Base-by-base conservation (phyloP, 805 yeast genomes). In the Metschnikowia chrysomelidarum region DNA sequence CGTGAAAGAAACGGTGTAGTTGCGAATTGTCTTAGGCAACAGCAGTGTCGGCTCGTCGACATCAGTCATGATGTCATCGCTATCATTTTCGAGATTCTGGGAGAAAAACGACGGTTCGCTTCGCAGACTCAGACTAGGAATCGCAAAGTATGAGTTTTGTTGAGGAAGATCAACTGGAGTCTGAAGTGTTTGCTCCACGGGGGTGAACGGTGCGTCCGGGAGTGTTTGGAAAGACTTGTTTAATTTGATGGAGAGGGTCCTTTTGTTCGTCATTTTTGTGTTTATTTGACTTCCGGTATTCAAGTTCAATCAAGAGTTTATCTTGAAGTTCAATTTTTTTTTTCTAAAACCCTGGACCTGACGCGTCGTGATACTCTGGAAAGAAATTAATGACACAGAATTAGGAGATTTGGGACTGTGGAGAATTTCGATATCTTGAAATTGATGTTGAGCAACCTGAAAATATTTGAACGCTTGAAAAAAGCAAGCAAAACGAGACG, bases 11-110 rank as follows among this genome's bases (percentile, higher is more conserved):
- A 67, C 46, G 14, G 68, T 49, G 39, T 65, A 66, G 32, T 27
- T 33, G 24, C 49, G 41, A 30, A 38, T 32, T 33, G 51, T 54
- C 27, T 51, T 54, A n/a, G 57, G 49, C 9, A 16, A 15, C 21
- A 20, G 20, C 51, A 41, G 17, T 38, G 33, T 37, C 14, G 55
- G 49, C 31, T 62, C 70, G 46, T 64, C 71, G 8, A 53, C 53
- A 34, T 64, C 71, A n/a, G 65, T 62, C 30, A 67, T 49, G 22
- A 67, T 53, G 46, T 67, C 73, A 43, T 67, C 73, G 21, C 64
- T 55, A 43, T 67, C 72, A 39, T 52, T 64, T 41, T 61, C 62
- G 24, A 49, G 54, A 0, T 64, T 57, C 41, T 65, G 52, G 16
- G 53, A 36, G 48, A 66, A 66, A 12, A 62, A 36, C 10, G 32